Evolutionary conservation across 345 rosid genomes (phyloP).

Genomic region (Euphorbia peplus): DNA sequence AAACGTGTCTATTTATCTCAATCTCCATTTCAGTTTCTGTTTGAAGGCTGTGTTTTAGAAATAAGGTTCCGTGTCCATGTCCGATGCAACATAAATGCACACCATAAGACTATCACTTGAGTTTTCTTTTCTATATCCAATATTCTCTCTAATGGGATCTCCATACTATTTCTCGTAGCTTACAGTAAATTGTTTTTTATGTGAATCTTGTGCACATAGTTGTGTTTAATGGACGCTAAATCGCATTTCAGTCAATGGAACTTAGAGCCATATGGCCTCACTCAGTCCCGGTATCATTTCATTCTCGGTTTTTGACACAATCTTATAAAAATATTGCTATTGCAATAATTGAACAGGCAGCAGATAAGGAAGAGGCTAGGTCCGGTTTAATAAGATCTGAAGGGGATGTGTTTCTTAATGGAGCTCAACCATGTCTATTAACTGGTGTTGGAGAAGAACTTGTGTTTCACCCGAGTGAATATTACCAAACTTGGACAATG

Average conservation of each 20-base stretch:
- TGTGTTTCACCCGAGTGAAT: conserved; percentile 55
- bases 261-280: neutral
- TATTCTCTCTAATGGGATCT: neutral
- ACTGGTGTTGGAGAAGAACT: conserved; percentile 35
- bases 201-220: neutral
- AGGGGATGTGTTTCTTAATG: conserved; percentile 55
- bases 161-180: neutral
- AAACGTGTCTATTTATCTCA: too few relatives aligned
- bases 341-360: conserved; percentile 38
- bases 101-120: neutral
- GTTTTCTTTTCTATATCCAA: neutral
- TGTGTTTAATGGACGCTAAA: neutral
- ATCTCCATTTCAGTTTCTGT: too few relatives aligned
- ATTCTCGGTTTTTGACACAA: conserved; percentile 5
- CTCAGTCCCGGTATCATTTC: neutral
- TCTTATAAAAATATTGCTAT: conserved; percentile 11
- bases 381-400: conserved; percentile 60
- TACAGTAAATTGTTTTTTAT: too few relatives aligned
- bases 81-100: too few relatives aligned
- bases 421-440: conserved; percentile 47
- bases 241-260: neutral
- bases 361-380: conserved; percentile 48
- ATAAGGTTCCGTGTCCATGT: too few relatives aligned
- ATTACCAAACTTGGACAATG: conserved; percentile 53
- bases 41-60: too few relatives aligned